Evolutionary conservation across 768 basidiomycete species (phyloP), one percentile per base, ranked within the genome.

Genomic region (Suillus tomentosus): DNA sequence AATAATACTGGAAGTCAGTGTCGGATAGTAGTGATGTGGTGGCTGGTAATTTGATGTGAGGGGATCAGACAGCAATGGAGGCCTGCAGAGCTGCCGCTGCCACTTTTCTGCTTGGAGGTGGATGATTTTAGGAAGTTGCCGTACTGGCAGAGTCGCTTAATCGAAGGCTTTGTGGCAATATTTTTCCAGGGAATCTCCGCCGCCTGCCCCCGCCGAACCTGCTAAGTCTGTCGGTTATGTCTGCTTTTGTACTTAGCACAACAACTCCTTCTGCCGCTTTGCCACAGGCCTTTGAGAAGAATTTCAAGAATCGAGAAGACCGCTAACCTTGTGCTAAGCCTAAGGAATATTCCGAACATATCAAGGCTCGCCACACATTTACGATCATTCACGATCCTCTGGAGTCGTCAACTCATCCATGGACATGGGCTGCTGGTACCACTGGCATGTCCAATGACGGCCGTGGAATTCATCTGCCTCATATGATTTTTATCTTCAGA

Each of bases 201-300:
- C 39, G 15, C 56, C 40, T 63, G 39, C 3, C 27, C 53, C 51
- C 42, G 68, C 63, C 59, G 43, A 64, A 58, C 36, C 8, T 58
- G 58, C 22, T 57, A 64, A 65, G 53, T 53, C 62, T 37, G 47
- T 65, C 71, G 64, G 71, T 71, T 40, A 76, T 70, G 61, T 65
- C 69, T 60, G 13, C 54, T 66, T 74, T 68, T 66, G 68, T 53
- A 69, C 55, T 76, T 71, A 63, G 57, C 66, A 53, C 22, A 9
- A 13, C 48, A 50, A 6, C 11, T 37, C 31, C 40, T 31, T 43
- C n/a, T 60, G 45, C 27, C 15, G 27, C 34, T 6, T 13, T n/a
- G 31, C 53, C 53, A 34, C 34, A 54, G 11, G 31, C 31, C 31
- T 34, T 53, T 10, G 51, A 53, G 51, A 53, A 51, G 51, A 19